Conservation (phyloP, 345 rosid species). For the Corymbia maculata region DNA sequence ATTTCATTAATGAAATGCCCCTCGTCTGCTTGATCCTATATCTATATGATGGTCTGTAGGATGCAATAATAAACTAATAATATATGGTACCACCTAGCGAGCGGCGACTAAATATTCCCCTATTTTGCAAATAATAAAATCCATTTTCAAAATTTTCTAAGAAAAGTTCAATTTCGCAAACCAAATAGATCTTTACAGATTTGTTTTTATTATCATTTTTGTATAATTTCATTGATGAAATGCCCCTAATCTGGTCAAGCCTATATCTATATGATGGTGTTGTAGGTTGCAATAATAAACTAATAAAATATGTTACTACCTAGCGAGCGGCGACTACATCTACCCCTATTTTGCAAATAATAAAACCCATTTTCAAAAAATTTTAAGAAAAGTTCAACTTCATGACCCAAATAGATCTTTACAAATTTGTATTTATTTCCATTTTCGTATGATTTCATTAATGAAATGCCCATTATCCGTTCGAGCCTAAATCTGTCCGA, state of each 20-base stretch:
- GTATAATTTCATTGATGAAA: background rate
- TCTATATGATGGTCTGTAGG: too few species aligned
- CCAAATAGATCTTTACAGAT: background rate
- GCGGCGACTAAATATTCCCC: too few species aligned
- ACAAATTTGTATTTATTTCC: background rate
- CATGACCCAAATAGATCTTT: background rate
- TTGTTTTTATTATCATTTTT: background rate
- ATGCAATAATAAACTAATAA: too few species aligned
- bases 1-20: background rate
- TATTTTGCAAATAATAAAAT: too few species aligned
- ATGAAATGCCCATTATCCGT: background rate
- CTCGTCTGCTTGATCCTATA: too few species aligned
- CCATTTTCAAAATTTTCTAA: too few species aligned
- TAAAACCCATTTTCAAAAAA: background rate
- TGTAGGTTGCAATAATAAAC: background rate
- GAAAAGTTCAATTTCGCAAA: too few species aligned
- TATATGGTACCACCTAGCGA: too few species aligned
- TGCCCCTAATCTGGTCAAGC: background rate
- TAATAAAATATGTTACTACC: background rate
- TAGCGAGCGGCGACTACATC: rapidly evolving
- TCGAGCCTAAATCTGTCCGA: too few species aligned
- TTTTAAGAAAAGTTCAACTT: background rate
- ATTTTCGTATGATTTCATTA: background rate
- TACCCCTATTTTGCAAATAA: background rate
- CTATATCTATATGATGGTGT: background rate